Evolutionary conservation across 345 rosid species (phyloP), one percentile per base, ranked within the genome.

Genomic region (Populus simonii): DNA sequence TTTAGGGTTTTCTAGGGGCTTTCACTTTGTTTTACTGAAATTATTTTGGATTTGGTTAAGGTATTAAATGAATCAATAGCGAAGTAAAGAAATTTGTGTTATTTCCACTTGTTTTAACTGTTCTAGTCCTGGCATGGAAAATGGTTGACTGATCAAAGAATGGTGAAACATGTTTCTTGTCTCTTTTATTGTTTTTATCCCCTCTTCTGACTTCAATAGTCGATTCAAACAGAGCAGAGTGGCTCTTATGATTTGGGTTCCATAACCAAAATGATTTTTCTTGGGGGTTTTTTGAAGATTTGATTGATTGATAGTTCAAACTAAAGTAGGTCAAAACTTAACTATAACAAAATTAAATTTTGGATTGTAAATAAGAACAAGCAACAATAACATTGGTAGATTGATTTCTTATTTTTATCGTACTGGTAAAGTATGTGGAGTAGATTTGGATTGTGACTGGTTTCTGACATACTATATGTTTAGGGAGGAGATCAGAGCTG

Each of bases 1-100:
- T 7, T 69, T 68, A 47, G 73, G 75, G 67, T 63, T 80, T 63
- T 15, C 23, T 51, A n/a, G 70, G 55, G 55, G 27, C 51, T 8
- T 25, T 49, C 5, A 8, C 35, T 63, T 47, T 38, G 18, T 20
- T 1, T 8, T 69, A 3, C 27, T 23, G 69, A 29, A 63, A 43
- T 63, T 45, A 41, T 39, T 62, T 63, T 67, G 51, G 67, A 43
- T 33, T 66, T 66, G 65, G 70, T 36, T 41, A 13, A 23, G 47
- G 8, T 41, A 39, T 18, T 20, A 10, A 61, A 69, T 77, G 10
- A 77, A 20, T 25, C 63, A n/a, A 25, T 59, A 59, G 63, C 29
- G 2, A 59, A n/a, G 63, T n/a, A n/a, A 23, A 59, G 13, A 23
- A n/a, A 59, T 7, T 11, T 59, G 63, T 59, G 63, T 59, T n/a